These are phyloP conservation scores for Phoenix dactylifera DNA, from an alignment of 176 grass and related monocot species.

Conservation along the genomic window DNA sequence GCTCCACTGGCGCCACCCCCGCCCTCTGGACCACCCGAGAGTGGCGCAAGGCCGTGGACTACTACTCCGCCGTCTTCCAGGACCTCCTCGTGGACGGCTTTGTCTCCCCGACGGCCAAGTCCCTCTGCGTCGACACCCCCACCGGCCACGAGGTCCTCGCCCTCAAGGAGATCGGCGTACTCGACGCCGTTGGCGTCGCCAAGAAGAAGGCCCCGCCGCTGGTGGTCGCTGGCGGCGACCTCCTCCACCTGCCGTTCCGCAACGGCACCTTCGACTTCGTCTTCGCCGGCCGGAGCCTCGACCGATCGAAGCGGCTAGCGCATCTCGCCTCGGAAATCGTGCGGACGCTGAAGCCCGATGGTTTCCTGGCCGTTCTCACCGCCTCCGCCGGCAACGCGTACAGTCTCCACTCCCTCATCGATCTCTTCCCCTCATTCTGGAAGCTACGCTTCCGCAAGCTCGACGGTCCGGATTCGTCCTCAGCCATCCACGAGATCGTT, in stretches of 20 bases:
- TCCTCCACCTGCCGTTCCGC: constrained; percentile 32
- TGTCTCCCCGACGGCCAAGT: constrained; percentile 26
- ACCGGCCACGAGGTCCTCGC: constrained; percentile 44
- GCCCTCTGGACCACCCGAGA: constrained; percentile 47
- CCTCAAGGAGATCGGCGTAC: constrained; percentile 57
- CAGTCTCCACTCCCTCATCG: constrained; percentile 37
- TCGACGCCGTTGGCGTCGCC: constrained; percentile 37
- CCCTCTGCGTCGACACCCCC: constrained; percentile 36
- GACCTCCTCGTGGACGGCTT: constrained; percentile 36
- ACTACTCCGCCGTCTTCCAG: constrained; percentile 36
- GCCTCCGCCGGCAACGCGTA: constrained; percentile 39
- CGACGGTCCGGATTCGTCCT: constrained; percentile 12
- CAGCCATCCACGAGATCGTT: constrained; percentile 34
- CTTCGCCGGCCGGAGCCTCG: constrained; percentile 36
- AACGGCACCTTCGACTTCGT: constrained; percentile 41
- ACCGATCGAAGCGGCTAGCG: constrained; percentile 21
- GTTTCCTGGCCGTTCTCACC: constrained; percentile 47
- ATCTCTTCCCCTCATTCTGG: constrained; percentile 35
- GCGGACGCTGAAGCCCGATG: constrained; percentile 29
- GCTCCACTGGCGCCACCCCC: constrained; percentile 3
- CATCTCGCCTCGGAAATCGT: constrained; percentile 49
- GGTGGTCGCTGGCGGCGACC: constrained; percentile 24
- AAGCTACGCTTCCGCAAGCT: constrained; percentile 33
- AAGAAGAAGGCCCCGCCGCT: constrained; percentile 41
- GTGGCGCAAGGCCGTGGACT: constrained; percentile 37